phyloP scores from a whole-genome alignment of 192 early-diverging fungal genomes.

The Dispira simplex region DNA sequence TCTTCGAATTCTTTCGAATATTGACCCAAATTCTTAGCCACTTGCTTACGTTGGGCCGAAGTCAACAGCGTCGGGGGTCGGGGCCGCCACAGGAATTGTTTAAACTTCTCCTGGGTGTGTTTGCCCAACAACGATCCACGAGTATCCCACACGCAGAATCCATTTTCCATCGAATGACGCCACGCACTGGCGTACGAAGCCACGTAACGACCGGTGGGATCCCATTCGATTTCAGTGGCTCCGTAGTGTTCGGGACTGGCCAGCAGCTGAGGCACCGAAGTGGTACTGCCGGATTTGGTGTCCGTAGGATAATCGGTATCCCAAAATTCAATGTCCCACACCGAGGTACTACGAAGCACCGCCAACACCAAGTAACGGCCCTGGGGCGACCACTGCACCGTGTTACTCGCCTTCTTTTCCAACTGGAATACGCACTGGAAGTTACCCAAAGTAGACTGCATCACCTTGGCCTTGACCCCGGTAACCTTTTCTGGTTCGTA shows the following conservation, averaged over 20 bases:
- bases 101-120: slow-evolving; percentile 63
- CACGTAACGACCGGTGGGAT: slow-evolving; percentile 95
- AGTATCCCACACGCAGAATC: slow-evolving; percentile 85
- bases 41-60: slow-evolving; percentile 63
- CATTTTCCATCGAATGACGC: slow-evolving; percentile 77
- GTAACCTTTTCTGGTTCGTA: slow-evolving; percentile 59
- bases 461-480: slow-evolving; percentile 34
- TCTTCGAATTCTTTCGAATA: slow-evolving; percentile 83
- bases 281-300: slow-evolving; percentile 28
- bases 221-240: slow-evolving; percentile 95
- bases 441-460: slow-evolving; percentile 29
- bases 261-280: slow-evolving; percentile 45
- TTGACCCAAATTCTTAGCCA: slow-evolving; percentile 83
- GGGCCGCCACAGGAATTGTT: slow-evolving; percentile 93
- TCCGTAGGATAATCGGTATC: slow-evolving; percentile 59
- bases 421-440: slow-evolving; percentile 76
- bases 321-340: slow-evolving; percentile 83
- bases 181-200: slow-evolving; percentile 71
- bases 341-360: slow-evolving; percentile 53
- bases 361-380: slow-evolving; percentile 85
- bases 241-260: slow-evolving; percentile 80
- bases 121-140: slow-evolving; percentile 67
- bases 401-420: slow-evolving; percentile 66
- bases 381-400: slow-evolving; percentile 88
- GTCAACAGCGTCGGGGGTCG: slow-evolving; percentile 70